Evolutionary conservation across 2,329 filamentous ascomycete genomes (phyloP).

Genomic region (Curvularia verruculosa): DNA sequence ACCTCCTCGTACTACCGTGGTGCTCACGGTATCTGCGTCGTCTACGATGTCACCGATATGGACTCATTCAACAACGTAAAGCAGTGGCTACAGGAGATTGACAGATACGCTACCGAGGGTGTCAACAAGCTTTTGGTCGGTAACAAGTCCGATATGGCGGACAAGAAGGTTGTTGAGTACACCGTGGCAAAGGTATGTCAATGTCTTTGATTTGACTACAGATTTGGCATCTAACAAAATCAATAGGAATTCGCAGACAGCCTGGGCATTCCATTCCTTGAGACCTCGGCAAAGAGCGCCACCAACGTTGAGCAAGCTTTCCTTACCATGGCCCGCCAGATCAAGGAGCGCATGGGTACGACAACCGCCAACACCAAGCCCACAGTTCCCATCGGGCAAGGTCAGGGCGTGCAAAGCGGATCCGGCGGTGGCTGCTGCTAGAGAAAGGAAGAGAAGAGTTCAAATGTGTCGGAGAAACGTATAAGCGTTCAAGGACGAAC

Average conservation of each 20-base stretch:
- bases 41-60: conserved; percentile 99
- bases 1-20: conserved; percentile 99
- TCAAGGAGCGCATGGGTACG: conserved; percentile 99
- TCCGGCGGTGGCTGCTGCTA: conserved; percentile 92
- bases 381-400: conserved; percentile 92
- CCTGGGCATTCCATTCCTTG: conserved; percentile 97
- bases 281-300: conserved; percentile 99
- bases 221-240: conserved; percentile 22
- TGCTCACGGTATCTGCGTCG: conserved; percentile 98
- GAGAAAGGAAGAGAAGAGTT: conserved; percentile 38
- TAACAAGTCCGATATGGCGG: conserved; percentile 99
- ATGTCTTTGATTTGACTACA: neutral
- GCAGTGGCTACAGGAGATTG: conserved; percentile 99
- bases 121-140: conserved; percentile 99
- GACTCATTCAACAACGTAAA: conserved; percentile 99
- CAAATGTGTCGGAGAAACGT: conserved; percentile 18
- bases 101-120: conserved; percentile 97
- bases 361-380: conserved; percentile 98
- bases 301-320: conserved; percentile 99
- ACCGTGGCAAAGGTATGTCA: conserved; percentile 90
- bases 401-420: conserved; percentile 89
- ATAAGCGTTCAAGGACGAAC: conserved; percentile 23
- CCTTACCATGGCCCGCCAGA: conserved; percentile 99
- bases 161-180: conserved; percentile 99
- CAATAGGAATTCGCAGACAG: conserved; percentile 95